These are phyloP conservation scores for Trypanosoma congolense DNA, from an alignment of 208 protist species.

Conservation along the genomic window DNA sequence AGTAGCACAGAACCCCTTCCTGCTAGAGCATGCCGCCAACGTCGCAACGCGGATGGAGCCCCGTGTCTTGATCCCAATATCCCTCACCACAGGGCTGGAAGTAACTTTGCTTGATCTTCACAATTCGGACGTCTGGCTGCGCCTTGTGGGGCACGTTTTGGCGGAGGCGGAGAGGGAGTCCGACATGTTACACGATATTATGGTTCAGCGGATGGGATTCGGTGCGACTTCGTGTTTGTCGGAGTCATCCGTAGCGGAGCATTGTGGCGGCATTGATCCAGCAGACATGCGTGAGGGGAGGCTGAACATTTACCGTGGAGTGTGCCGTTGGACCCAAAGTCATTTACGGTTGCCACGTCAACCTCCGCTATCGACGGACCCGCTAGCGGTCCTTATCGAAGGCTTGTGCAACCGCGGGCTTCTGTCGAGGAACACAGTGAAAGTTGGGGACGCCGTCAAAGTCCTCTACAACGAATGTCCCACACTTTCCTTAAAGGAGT, in stretches of 20 bases:
- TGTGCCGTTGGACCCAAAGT: slow-evolving; percentile 65
- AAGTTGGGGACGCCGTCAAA: slow-evolving; percentile 64
- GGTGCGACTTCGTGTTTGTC: slow-evolving; percentile 39
- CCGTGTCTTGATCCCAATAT: slow-evolving; percentile 50
- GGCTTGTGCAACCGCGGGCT: slow-evolving; percentile 85
- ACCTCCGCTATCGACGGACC: slow-evolving; percentile 22
- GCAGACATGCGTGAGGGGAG: slow-evolving; percentile 44
- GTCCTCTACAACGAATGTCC: slow-evolving; percentile 74
- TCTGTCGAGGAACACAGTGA: slow-evolving; percentile 67
- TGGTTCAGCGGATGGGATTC: slow-evolving; percentile 79
- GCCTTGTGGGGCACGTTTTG: slow-evolving; percentile 54
- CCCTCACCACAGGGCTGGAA: slow-evolving; percentile 44
- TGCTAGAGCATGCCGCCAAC: slow-evolving; percentile 41
- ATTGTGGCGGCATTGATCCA: slow-evolving; percentile 68
- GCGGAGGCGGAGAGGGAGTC: slow-evolving; percentile 66
- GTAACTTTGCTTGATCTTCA: slow-evolving; percentile 69
- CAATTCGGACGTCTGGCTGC: slow-evolving; percentile 66
- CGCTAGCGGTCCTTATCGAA: slow-evolving; percentile 59
- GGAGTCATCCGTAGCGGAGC: slow-evolving; percentile 52
- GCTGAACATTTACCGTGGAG: slow-evolving; percentile 45
- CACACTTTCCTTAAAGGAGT: slow-evolving; percentile 52
- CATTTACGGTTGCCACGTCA: slow-evolving; percentile 52
- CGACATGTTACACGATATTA: slow-evolving; percentile 61
- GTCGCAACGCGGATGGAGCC: slow-evolving; percentile 8
- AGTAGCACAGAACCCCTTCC: slow-evolving; percentile 49